phyloP scores from a whole-genome alignment of 2,329 filamentous ascomycete species.

The Hirsutella thompsonii region DNA sequence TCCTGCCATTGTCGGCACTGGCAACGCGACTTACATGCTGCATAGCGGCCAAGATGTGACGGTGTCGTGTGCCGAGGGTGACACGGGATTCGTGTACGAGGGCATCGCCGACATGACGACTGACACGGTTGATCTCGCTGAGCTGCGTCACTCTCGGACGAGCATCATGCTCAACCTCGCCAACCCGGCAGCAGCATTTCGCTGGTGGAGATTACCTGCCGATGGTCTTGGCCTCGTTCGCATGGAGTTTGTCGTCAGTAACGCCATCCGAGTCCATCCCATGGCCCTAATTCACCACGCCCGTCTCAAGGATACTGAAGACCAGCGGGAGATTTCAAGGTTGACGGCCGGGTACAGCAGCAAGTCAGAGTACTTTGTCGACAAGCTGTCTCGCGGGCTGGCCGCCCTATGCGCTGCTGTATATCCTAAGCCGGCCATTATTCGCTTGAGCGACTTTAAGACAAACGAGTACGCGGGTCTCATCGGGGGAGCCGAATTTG shows the following conservation, averaged over 20 bases:
- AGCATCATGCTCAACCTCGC: constrained; percentile 25
- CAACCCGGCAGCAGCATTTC: constrained; percentile 22
- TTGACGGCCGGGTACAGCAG: constrained; percentile 17
- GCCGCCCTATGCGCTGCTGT: constrained; percentile 22
- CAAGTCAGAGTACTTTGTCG: constrained; percentile 24
- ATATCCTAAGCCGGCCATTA: constrained; percentile 23
- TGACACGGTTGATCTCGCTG: constrained; percentile 15
- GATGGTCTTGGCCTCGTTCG: constrained; percentile 25
- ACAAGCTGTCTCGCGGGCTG: constrained; percentile 21
- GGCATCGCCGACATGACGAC: constrained; percentile 19
- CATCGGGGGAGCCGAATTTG: constrained; percentile 24
- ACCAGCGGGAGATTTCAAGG: constrained; percentile 12
- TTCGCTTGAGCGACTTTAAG: constrained; percentile 27
- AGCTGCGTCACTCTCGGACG: constrained; percentile 12
- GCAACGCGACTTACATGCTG: constrained; percentile 20
- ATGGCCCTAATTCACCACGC: constrained; percentile 23
- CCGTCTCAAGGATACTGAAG: constrained; percentile 13
- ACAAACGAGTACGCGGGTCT: constrained; percentile 26
- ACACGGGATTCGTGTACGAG: constrained; percentile 22
- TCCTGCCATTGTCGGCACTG: constrained; percentile 22
- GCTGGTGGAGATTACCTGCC: constrained; percentile 24
- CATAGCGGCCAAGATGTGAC: constrained; percentile 23
- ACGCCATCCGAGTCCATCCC: constrained; percentile 21
- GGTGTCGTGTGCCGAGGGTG: constrained; percentile 24
- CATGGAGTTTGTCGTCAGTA: constrained; percentile 26